These are phyloP conservation scores for Wickerhamomyces strasburgensis DNA, from an alignment of 805 yeast genomes.

Conservation along the genomic window DNA sequence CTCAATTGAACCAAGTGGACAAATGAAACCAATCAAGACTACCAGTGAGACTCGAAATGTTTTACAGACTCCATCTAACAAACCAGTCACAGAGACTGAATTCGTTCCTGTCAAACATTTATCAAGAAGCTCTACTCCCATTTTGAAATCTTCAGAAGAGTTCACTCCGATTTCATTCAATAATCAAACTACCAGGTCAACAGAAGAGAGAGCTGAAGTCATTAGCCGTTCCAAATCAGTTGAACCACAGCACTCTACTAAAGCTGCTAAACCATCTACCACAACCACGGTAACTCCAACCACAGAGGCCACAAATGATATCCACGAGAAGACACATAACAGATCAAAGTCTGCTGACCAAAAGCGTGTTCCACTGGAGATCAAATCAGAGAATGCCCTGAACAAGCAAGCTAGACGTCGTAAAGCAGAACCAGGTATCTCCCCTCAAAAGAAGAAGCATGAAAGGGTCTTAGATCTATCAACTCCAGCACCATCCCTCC, in stretches of 20 bases:
- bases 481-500: not conserved
- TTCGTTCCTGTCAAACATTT: constrained; percentile 11
- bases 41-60: not conserved
- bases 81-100: constrained; percentile 4
- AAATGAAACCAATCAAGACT: constrained; percentile 4
- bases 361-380: constrained; percentile 12
- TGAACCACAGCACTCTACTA: constrained; percentile 5
- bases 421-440: constrained; percentile 27
- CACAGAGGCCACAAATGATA: not conserved
- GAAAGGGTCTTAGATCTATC: constrained; percentile 2
- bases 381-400: constrained; percentile 13
- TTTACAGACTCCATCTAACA: constrained; percentile 8
- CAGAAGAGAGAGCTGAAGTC: not conserved
- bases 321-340: constrained; percentile 5
- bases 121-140: constrained; percentile 11
- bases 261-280: too few species aligned
- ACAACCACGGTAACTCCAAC: not conserved
- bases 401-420: constrained; percentile 25
- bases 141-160: constrained; percentile 6
- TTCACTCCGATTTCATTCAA: not conserved
- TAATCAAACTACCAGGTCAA: not conserved
- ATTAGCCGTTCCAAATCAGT: constrained; percentile 11
- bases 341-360: constrained; percentile 9
- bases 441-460: constrained; percentile 28
- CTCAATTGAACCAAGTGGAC: constrained; percentile 15